Evolutionary conservation across 768 basidiomycete genomes (phyloP), one percentile per base, ranked within the genome.

Genomic region (Boletus vinaceobasis): DNA sequence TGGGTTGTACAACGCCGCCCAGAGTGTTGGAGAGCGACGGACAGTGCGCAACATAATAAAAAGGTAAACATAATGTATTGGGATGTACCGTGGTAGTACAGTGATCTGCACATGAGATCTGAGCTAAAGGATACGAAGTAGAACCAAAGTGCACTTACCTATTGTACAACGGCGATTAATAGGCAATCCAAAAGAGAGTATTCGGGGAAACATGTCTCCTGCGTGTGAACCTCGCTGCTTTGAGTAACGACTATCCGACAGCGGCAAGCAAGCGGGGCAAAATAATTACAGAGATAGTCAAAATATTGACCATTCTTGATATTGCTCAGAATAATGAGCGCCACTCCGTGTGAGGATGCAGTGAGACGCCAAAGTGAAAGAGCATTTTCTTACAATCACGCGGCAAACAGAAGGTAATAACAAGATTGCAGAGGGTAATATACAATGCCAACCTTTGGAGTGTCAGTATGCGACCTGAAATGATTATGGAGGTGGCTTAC

Each of bases 11-110:
- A 63, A 84, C 87, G 87, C 81, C 83, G 84, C 81, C 87, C 93
- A 95, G 93, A 95, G 93, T 96, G 93, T 95, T 82, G 82, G 81
- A 81, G 91, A 96, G 93, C 93, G 68, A 50, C 27, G 4, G 35
- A 29, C 15, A 23, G 6, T 15, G 23, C 61, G 52, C 29, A 52
- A 26, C 4, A 49, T 6, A 13, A 50, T 2, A 43, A 14, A 48
- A 8, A 45, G 14, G 19, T 3, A 47, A 43, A 51, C 2, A 36
- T 27, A 43, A n/a, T 55, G 3, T 53, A 53, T 54, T 65, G 17
- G 31, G 10, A 52, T 44, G 21, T 7, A 51, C 46, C 7, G 2
- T 5, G 11, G 17, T 36, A 38, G 8, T 38, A 38, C 31, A 27
- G 21, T 33, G 27, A 39, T 39, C 52, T 65, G 53, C 1, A 43